Base-by-base conservation (phyloP, 2,329 filamentous ascomycete genomes). In the Beauveria sp. region DNA sequence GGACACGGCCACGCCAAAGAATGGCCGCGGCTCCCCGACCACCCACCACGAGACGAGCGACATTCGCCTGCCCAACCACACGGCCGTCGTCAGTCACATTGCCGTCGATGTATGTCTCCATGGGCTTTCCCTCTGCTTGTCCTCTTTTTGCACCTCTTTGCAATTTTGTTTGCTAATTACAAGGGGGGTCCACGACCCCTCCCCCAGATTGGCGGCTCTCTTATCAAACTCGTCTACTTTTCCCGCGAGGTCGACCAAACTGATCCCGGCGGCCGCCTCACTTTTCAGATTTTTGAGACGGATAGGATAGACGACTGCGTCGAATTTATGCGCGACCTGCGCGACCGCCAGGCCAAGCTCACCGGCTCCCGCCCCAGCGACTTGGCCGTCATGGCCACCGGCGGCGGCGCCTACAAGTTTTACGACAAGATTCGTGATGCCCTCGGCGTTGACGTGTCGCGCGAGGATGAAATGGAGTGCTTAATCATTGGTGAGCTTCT, bases 381-480 rank as follows among this genome's bases (percentile, higher is more conserved):
- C 67, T 76, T 99, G 50, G 94, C 89, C 70, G 88, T 99, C 65
- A 96, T 97, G 86, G 94, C 94, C 2, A 99, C 94, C 0, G 94
- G 94, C 6, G 94, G 94, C 30, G 94, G 94, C 22, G 92, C 94
- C 5, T 97, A 90, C 80, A 97, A 97, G 74, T 99, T 90, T 76
- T 97, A 97, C 73, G 92, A 97, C 72, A 88, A 86, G 73, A 91
- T 99, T 67, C 87, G 86, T 70, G 84, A 93, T 64, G 86, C 88
- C 5, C 78, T 99, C 55, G 90, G 90, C 16, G 90, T 96, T 2
- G 89, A 97, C 70, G 92, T 99, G 22, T 79, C 92, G 68, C 82
- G 92, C 48, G 94, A 97, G 75, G 94, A 99, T 70, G 94, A 99
- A 77, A 99, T 99, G 94, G 92, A 96, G 74, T 99, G 94, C 71